Conservation (phyloP, 208 protist genomes). For the Phytomonas sp. region DNA sequence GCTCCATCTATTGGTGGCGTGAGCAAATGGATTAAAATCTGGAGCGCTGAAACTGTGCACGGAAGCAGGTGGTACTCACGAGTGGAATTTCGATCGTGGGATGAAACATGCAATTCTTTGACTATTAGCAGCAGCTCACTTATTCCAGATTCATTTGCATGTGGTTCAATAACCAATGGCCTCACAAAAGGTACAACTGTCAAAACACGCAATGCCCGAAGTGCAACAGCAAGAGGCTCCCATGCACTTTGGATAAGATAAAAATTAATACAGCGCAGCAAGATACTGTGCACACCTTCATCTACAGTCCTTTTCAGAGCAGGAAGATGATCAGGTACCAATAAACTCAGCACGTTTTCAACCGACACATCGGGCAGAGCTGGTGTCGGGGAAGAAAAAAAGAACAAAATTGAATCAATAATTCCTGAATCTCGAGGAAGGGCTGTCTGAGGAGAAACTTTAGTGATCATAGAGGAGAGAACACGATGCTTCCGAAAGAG, state of each 20-base stretch:
- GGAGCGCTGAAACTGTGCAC: conserved; percentile 52
- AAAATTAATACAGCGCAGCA: conserved; percentile 66
- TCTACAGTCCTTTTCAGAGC: conserved; percentile 51
- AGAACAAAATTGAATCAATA: conserved; percentile 61
- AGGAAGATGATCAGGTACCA: conserved; percentile 50
- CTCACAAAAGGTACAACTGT: conserved; percentile 67
- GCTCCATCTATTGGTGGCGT: conserved; percentile 51
- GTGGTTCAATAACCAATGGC: conserved; percentile 54
- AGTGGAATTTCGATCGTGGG: conserved; percentile 48
- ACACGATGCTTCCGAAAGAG: conserved; percentile 76
- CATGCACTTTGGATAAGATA: conserved; percentile 77
- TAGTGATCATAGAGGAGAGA: conserved; percentile 59
- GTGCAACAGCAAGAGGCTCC: conserved; percentile 58
- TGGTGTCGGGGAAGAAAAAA: conserved; percentile 38
- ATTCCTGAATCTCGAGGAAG: conserved; percentile 61
- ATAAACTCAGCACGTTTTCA: conserved; percentile 70
- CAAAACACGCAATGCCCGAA: conserved; percentile 67
- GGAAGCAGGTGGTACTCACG: conserved; percentile 68
- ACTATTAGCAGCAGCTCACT: conserved; percentile 72
- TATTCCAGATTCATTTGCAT: conserved; percentile 61
- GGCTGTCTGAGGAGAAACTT: conserved; percentile 45
- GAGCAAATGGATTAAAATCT: conserved; percentile 67
- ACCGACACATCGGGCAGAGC: conserved; percentile 52
- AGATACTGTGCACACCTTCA: conserved; percentile 50
- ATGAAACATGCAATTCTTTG: conserved; percentile 49